A percentile compares a stretch with the other conserved stretches of the same genome.
These are phyloP conservation scores for Rhizopus sp. DNA, from an alignment of 371 early-diverging fungal genomes.

Conservation along the genomic window DNA sequence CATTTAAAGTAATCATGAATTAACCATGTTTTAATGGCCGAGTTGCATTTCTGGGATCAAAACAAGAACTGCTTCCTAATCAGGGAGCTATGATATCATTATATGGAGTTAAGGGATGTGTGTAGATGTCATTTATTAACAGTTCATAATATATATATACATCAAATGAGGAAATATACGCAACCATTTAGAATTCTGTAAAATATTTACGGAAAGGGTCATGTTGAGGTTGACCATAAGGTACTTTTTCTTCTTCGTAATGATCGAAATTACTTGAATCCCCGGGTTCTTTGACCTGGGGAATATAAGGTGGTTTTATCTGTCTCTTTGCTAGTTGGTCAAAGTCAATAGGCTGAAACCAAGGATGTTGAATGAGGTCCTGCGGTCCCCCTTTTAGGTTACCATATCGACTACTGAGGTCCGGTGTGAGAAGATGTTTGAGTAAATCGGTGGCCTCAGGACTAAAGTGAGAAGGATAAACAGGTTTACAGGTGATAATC, in stretches of 20 bases:
- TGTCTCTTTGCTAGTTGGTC: slow-evolving; percentile 65
- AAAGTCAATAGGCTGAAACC: slow-evolving; percentile 96
- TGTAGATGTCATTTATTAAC: too few species aligned
- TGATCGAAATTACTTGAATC: slow-evolving; percentile 93
- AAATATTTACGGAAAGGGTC: slow-evolving; percentile 34
- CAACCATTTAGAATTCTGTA: slow-evolving; percentile 23
- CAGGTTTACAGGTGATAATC: slow-evolving; percentile 59
- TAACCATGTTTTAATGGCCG: background rate
- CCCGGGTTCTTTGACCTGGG: slow-evolving; percentile 74
- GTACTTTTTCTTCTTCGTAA: slow-evolving; percentile 77
- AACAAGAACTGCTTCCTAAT: too few species aligned
- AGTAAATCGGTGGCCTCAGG: slow-evolving; percentile 85
- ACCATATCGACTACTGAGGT: slow-evolving; percentile 87
- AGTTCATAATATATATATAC: background rate
- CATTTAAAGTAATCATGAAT: slow-evolving; percentile 1
- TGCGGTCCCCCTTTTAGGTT: slow-evolving; percentile 82
- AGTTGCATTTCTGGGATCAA: background rate
- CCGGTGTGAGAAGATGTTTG: slow-evolving; percentile 79
- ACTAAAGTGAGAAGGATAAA: slow-evolving; percentile 82
- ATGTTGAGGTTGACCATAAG: slow-evolving; percentile 39
- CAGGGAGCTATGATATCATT: too few species aligned
- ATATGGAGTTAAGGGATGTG: too few species aligned
- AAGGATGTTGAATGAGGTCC: slow-evolving; percentile 90
- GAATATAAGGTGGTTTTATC: slow-evolving; percentile 88
- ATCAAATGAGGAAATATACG: background rate